Evolutionary conservation across 192 early-diverging fungal genomes (phyloP).

Genomic region (Paraglomus occultum): DNA sequence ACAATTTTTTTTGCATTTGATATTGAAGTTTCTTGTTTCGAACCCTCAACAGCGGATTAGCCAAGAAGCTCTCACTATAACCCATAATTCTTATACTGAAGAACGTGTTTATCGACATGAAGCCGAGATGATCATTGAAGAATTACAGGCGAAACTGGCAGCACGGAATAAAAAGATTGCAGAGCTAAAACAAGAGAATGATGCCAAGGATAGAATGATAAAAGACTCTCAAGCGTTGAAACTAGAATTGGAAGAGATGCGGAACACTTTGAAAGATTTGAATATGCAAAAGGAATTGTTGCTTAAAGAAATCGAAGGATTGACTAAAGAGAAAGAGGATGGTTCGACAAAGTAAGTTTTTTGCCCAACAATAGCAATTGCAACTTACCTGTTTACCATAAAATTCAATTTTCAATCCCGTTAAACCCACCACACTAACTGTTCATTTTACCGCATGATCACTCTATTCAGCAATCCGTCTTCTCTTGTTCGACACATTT

Average conservation of each 20-base stretch:
- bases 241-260: slow-evolving; percentile 33
- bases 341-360: slow-evolving; percentile 36
- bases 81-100: slow-evolving; percentile 44
- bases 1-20: background rate
- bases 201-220: slow-evolving; percentile 1
- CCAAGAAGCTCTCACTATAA: slow-evolving; percentile 37
- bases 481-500: slow-evolving; percentile 34
- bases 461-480: slow-evolving; percentile 7
- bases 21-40: background rate
- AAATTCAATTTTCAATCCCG: background rate
- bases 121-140: slow-evolving; percentile 27
- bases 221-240: slow-evolving; percentile 8
- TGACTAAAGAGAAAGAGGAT: slow-evolving; percentile 40
- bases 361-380: background rate
- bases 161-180: slow-evolving; percentile 5
- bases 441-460: slow-evolving; percentile 14
- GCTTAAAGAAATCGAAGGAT: slow-evolving; percentile 35
- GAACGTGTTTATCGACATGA: slow-evolving; percentile 32
- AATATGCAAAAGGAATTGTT: slow-evolving; percentile 35
- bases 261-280: slow-evolving; percentile 33
- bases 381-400: background rate
- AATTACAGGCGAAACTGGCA: slow-evolving; percentile 34
- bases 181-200: background rate
- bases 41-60: slow-evolving; percentile 35
- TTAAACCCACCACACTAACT: background rate